Base-by-base conservation (phyloP, 2,329 filamentous ascomycete species). In the Scleromitrula shiraiana region DNA sequence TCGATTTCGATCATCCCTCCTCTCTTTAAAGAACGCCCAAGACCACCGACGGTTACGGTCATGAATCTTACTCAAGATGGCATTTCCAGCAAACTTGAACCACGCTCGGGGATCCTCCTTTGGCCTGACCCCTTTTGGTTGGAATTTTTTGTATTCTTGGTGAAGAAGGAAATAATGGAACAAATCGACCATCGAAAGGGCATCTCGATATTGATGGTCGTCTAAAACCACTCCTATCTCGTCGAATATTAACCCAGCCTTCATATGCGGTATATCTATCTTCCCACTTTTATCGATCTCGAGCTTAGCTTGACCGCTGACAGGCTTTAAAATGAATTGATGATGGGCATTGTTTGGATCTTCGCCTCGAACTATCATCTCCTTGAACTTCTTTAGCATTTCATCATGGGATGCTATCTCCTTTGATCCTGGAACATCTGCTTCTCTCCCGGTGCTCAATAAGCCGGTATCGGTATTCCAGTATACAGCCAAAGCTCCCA, bases 161-260 rank as follows among this genome's bases (percentile, higher is more conserved):
- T 98, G 93, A 26, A 91, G 83, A 58, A 96, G 86, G 66, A 97
- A 98, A 68, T 95, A 97, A 66, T 98, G 93, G 71, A 99, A 98
- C 2, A 97, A 74, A 64, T 99, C 93, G 2, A 97, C 86, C 72
- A 99, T 86, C 93, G 98, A 98, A 50, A 99, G 70, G 5, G 85
- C 88, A 68, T 99, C 93, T 24, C 94, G 85, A 64, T 99, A 99
- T 65, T 99, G 93, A 56, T 96, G 81, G 56, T 98, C 91, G 58
- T 99, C 94, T 26, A 99, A 76, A n/a, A 97, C 87, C 54, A 99
- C 83, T 42, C 94, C 93, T 50, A 99, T 90, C 63, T 99, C 94
- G 62, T 99, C 91, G 59, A 99, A 99, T 2, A 97, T 70, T 15
- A 98, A 70, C 32, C 85, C 86, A 23, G 90, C 88, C 67, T 96